Percentiles rank a stretch among this genome's conserved stretches.
Conservation (phyloP, 208 protist species). For the Leishmania aethiopica region DNA sequence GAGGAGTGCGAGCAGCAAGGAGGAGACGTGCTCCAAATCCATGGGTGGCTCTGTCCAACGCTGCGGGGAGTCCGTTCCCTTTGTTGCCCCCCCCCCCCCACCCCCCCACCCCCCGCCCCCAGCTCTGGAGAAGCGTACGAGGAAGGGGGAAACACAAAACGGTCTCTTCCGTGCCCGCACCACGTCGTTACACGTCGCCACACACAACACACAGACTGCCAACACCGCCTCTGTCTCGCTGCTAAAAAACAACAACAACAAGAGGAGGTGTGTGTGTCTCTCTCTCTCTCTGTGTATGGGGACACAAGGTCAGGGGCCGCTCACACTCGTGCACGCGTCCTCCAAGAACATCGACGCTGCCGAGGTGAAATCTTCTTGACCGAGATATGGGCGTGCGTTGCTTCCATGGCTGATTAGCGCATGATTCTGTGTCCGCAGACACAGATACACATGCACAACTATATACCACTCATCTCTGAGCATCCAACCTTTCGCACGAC, state of each 20-base stretch:
- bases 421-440: background rate
- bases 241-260: background rate
- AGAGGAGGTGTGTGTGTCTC: background rate
- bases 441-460: background rate
- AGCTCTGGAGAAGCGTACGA: background rate
- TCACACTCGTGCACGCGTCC: background rate
- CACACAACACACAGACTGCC: background rate
- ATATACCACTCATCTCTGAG: background rate
- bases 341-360: background rate
- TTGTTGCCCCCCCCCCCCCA: background rate
- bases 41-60: background rate
- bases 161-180: background rate
- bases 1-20: background rate
- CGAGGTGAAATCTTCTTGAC: background rate
- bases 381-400: background rate
- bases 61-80: background rate
- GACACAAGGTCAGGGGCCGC: background rate
- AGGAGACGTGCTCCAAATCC: background rate
- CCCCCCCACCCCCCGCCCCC: no score
- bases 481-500: background rate
- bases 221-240: background rate
- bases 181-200: background rate
- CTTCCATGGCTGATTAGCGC: background rate
- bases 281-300: no score
- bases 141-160: background rate